Conservation (phyloP, 2,329 filamentous ascomycete species). For the Fusarium lyarnte region DNA sequence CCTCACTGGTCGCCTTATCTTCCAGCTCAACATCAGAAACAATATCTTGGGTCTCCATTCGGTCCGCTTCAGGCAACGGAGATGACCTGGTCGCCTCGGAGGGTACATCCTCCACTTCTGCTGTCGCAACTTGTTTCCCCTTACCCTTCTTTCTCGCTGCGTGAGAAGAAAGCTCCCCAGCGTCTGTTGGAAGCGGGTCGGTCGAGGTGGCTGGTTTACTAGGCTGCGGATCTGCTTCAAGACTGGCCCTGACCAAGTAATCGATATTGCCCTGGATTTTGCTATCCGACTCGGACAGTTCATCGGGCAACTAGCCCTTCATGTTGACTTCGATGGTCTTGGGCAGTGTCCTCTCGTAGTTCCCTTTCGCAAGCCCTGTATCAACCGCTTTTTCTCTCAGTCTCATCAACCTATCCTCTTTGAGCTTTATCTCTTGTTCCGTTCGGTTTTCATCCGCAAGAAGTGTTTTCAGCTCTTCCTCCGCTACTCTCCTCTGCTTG, state of each 20-base stretch:
- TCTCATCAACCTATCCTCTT: accelerated
- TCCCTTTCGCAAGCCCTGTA: neutral
- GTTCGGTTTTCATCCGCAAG: neutral
- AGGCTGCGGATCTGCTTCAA: neutral
- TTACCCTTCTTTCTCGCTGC: neutral
- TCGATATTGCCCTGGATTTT: neutral
- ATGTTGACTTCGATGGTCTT: too few species aligned
- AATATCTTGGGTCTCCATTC: neutral
- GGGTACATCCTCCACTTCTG: neutral
- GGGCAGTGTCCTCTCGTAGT: neutral
- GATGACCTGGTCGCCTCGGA: neutral
- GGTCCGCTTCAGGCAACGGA: neutral
- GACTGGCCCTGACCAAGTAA: neutral
- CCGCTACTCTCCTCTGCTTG: neutral
- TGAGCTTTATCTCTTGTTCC: neutral
- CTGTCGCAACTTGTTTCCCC: neutral
- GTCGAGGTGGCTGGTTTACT: accelerated
- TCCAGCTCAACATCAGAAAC: neutral
- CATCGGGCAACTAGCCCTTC: neutral
- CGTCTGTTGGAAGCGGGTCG: neutral
- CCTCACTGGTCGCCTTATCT: neutral
- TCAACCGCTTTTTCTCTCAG: neutral
- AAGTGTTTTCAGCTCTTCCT: neutral
- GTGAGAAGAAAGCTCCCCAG: neutral
- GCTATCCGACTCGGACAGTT: accelerated